Conservation (phyloP, 2,329 filamentous ascomycete species). For the Pyricularia grisea region DNA sequence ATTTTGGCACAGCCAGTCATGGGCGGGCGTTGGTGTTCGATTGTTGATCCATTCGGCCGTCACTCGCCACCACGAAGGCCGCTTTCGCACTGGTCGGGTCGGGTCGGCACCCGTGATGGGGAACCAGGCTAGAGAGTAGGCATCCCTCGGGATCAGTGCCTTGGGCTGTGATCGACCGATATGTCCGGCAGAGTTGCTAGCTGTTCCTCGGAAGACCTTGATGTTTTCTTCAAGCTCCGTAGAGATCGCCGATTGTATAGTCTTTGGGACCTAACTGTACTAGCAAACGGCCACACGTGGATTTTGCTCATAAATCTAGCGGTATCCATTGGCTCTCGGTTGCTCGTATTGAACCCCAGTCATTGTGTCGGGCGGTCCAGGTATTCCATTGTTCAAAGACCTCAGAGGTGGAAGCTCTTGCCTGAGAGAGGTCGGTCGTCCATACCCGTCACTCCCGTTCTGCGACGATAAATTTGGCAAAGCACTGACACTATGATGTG, state of each 20-base stretch:
- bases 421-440: conserved; percentile 21
- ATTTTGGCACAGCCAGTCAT: neutral
- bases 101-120: neutral
- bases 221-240: too few relatives aligned
- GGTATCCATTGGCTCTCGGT: conserved; percentile 36
- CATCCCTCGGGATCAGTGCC: neutral
- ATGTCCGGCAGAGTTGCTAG: neutral
- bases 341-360: conserved; percentile 55
- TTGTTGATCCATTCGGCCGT: neutral
- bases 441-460: conserved; percentile 8
- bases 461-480: conserved; percentile 10
- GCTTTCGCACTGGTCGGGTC: neutral
- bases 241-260: neutral
- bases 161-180: neutral
- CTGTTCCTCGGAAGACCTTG: neutral
- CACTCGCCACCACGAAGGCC: neutral
- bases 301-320: conserved; percentile 12
- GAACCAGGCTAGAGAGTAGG: neutral
- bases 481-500: neutral
- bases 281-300: neutral
- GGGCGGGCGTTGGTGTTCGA: neutral
- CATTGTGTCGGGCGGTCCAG: conserved; percentile 47
- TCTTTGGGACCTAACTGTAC: neutral
- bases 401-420: conserved; percentile 49
- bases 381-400: conserved; percentile 34